Evolutionary conservation across 129 eudicot genomes (phyloP).

Genomic region (Chrysanthemum lavandulifolium): DNA sequence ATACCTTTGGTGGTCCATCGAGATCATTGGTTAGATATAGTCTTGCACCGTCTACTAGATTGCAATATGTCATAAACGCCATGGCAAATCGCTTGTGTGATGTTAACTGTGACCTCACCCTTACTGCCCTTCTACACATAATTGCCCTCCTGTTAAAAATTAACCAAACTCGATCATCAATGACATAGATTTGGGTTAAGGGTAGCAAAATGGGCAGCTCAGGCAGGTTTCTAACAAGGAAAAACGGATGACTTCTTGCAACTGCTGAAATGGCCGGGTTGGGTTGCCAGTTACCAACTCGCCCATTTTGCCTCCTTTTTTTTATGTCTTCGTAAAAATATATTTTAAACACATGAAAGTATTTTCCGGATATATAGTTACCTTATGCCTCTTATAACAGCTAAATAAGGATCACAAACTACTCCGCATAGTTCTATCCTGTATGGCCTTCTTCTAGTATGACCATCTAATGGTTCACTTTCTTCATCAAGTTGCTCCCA

Average conservation of each 20-base stretch:
- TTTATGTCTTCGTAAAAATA: background rate
- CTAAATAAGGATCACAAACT: constrained; percentile 94
- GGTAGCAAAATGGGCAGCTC: background rate
- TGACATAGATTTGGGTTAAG: background rate
- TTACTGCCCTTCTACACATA: constrained; percentile 89
- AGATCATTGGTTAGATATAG: constrained; percentile 82
- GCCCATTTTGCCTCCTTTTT: constrained; percentile 1
- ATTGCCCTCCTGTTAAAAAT: constrained; percentile 76
- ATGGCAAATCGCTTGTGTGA: constrained; percentile 97
- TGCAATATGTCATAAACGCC: constrained; percentile 81
- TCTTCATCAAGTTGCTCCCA: constrained; percentile 95
- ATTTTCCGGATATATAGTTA: constrained; percentile 5
- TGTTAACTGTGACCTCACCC: constrained; percentile 86
- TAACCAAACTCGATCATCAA: constrained; percentile 1
- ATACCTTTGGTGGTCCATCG: constrained; percentile 97
- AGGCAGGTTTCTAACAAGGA: background rate
- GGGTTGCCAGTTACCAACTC: background rate
- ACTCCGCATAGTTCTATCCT: constrained; percentile 94
- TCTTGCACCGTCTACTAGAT: constrained; percentile 83
- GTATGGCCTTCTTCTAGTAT: constrained; percentile 68
- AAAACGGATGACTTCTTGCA: background rate
- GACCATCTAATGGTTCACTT: constrained; percentile 53
- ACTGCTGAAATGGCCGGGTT: background rate
- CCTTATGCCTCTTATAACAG: constrained; percentile 96
- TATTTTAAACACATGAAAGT: background rate